Percentiles rank a stretch among this genome's conserved stretches.
Evolutionary conservation across 805 yeast species (phyloP).

Genomic region (Saccharomycopsis capsularis): DNA sequence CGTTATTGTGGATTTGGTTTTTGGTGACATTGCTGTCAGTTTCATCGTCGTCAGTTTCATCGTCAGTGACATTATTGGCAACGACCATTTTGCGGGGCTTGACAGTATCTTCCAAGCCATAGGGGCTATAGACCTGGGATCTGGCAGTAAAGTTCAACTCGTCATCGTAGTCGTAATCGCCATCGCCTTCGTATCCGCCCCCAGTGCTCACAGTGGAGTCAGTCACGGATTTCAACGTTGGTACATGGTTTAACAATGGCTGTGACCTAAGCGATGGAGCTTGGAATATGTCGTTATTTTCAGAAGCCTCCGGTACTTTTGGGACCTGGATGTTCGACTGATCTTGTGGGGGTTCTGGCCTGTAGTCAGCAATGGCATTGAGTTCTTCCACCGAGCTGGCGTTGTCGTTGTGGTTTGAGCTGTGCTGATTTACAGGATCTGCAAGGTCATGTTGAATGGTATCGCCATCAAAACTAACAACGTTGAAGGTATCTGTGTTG

Average conservation of each 20-base stretch:
- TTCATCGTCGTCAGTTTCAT: slow-evolving; percentile 3
- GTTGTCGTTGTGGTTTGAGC: background rate
- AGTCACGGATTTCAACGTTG: slow-evolving; percentile 7
- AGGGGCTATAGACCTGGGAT: slow-evolving; percentile 7
- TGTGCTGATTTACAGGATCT: background rate
- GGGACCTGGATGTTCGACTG: no score
- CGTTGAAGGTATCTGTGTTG: slow-evolving; percentile 4
- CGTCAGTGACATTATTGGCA: slow-evolving; percentile 14
- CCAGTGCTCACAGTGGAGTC: background rate
- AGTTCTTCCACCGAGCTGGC: background rate
- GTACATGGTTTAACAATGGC: slow-evolving; percentile 3
- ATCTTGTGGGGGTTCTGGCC: background rate
- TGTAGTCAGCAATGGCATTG: background rate
- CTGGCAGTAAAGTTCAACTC: slow-evolving; percentile 6
- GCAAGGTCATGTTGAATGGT: background rate
- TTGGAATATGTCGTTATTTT: no score
- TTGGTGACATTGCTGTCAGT: background rate
- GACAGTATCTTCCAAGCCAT: slow-evolving; percentile 6
- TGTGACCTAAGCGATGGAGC: no score
- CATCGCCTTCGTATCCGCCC: background rate
- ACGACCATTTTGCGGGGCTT: slow-evolving; percentile 13
- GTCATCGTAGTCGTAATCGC: slow-evolving; percentile 1
- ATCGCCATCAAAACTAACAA: background rate
- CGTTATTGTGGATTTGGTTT: background rate
- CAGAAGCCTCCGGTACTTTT: no score